Evolutionary conservation across 73 alveolate genomes (phyloP), one percentile per base, ranked within the genome.

Genomic region (Tetrahymena borealis): DNA sequence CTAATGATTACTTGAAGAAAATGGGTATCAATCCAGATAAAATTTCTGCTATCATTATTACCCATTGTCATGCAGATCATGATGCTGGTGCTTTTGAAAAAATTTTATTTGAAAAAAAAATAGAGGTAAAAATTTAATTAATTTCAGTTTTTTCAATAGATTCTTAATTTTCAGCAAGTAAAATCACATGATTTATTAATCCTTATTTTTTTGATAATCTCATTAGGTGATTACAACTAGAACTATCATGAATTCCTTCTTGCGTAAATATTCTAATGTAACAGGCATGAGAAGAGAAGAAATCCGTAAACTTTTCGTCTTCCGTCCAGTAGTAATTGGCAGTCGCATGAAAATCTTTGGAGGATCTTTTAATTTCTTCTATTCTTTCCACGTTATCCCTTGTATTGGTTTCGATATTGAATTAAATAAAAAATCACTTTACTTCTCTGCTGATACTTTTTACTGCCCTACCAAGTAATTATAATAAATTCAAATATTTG

Each of bases 1-100:
- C 95, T 3, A 78, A 90, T 11, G 90, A 93, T 32, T 92, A 93
- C 91, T 38, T 93, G 91, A 93, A 93, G 43, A 41, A 93, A 39
- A 93, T 93, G 95, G 95, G 95, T 79, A 93, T 93, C 20, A 91
- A 91, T 7, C 40, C 93, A 31, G 91, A 79, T 79, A 79, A 79
- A 93, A 93, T 93, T 16, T 85, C 93, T 35, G 95, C 95, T 31
- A 92, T 93, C 13, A 93, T 93, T 15, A 93, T 93, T 39, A 79
- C 93, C 79, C 95, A 93, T 4, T 93, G 95, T 39, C 95, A 93
- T 85, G 95, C 95, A 16, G 95, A 93, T 93, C 95, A 93, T n/a
- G 95, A 93, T 93, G 93, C 95, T 32, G 95, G 95, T 1, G 91
- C 95, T 40, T 93, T 93, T 18, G 93, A 93, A 40, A 93, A 93